Evolutionary conservation across 1,139 yeast species (phyloP).

Genomic region (Debaryomyces psychrophilus): DNA sequence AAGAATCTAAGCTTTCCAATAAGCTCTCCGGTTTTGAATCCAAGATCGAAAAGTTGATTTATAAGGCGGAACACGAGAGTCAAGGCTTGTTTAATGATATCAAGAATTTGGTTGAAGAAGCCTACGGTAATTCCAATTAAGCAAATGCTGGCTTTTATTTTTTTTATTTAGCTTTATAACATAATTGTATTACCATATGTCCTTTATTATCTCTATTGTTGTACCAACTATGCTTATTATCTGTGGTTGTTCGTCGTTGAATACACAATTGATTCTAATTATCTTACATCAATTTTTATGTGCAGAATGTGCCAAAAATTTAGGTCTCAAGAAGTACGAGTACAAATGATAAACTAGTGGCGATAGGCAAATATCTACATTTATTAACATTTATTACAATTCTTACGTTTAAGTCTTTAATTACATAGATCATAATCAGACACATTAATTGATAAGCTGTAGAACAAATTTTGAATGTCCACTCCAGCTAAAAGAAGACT

Average conservation of each 20-base stretch:
- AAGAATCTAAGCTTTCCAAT: slow-evolving; percentile 7
- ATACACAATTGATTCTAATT: not conserved
- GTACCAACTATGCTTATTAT: not conserved
- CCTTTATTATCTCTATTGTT: not conserved
- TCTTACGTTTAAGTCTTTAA: slow-evolving; percentile 1
- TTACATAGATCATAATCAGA: not conserved
- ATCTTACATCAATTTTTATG: not conserved
- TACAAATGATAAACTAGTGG: slow-evolving; percentile 4
- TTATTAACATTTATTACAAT: not conserved
- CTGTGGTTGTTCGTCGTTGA: not conserved
- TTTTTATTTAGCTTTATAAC: not conserved
- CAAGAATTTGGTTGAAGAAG: slow-evolving; percentile 24
- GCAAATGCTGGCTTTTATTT: not conserved
- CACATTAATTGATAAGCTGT: not conserved
- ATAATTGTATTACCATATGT: not conserved
- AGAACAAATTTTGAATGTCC: slow-evolving; percentile 58
- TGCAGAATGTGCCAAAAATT: slow-evolving; percentile 2
- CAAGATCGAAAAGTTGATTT: slow-evolving; percentile 25
- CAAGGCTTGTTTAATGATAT: slow-evolving; percentile 23
- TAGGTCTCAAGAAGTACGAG: not conserved
- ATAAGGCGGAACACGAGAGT: slow-evolving; percentile 22
- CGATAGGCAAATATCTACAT: not conserved
- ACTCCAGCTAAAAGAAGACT: slow-evolving; percentile 97
- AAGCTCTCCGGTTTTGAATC: slow-evolving; percentile 18
- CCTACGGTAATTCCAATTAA: slow-evolving; percentile 18